Conservation (phyloP, 768 basidiomycete species). For the Pisolithus sp. region DNA sequence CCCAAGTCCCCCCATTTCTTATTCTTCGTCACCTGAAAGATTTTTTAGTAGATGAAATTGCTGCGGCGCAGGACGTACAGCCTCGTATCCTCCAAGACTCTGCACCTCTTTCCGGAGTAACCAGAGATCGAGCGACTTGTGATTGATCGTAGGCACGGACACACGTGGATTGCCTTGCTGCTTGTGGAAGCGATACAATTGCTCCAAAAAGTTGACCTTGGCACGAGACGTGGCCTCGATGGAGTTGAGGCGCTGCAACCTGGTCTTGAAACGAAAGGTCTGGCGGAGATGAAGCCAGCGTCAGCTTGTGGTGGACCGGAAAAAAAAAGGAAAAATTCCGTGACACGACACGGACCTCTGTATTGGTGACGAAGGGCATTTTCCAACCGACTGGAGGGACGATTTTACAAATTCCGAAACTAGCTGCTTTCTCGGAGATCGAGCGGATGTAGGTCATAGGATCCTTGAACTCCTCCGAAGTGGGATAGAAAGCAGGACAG, state of each 20-base stretch:
- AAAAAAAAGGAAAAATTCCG: constrained; percentile 21
- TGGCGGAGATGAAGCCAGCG: constrained; percentile 19
- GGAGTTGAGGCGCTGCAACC: constrained; percentile 89
- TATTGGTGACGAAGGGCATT: constrained; percentile 94
- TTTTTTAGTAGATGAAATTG: constrained; percentile 22
- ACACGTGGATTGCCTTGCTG: constrained; percentile 90
- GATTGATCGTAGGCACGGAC: constrained; percentile 90
- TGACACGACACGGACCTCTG: constrained; percentile 58
- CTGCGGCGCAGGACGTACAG: constrained; percentile 43
- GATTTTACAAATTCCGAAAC: constrained; percentile 92
- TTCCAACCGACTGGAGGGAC: constrained; percentile 90
- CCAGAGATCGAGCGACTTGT: constrained; percentile 92
- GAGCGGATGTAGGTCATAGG: constrained; percentile 90
- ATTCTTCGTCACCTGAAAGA: constrained; percentile 63
- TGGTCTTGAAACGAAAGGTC: constrained; percentile 94
- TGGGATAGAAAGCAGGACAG: constrained; percentile 86
- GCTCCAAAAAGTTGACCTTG: constrained; percentile 95
- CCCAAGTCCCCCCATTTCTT: constrained; percentile 90
- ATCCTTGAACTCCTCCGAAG: constrained; percentile 86
- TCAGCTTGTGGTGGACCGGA: constrained; percentile 14
- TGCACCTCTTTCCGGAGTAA: constrained; percentile 87
- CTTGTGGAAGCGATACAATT: constrained; percentile 93
- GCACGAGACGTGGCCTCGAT: constrained; percentile 96
- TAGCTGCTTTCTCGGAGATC: constrained; percentile 62
- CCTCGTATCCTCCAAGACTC: constrained; percentile 80